Evolutionary conservation across 2,329 filamentous ascomycete species (phyloP).

Genomic region (Fonsecaea pugnacius): DNA sequence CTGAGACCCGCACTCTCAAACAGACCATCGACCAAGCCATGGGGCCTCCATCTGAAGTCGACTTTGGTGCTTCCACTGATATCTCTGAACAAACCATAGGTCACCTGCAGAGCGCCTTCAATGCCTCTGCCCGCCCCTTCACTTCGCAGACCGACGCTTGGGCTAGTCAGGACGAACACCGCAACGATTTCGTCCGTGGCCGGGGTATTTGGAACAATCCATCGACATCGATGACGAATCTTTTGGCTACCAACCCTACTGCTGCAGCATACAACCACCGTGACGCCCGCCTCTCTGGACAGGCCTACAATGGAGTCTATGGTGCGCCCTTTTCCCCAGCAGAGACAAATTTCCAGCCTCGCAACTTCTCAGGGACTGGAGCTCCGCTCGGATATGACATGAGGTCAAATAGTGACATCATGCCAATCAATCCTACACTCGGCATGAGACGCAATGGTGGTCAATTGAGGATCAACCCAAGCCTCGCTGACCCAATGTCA

Average conservation of each 20-base stretch:
- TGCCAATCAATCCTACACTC: conserved; percentile 24
- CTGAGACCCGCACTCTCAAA: conserved; percentile 63
- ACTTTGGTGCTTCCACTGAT: conserved; percentile 54
- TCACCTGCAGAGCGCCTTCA: conserved; percentile 58
- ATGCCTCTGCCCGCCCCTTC: conserved; percentile 53
- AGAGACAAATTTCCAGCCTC: conserved; percentile 29
- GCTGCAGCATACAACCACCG: conserved; percentile 25
- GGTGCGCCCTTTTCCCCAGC: conserved; percentile 30
- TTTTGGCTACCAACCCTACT: conserved; percentile 29
- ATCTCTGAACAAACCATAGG: conserved; percentile 57
- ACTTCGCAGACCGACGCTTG: conserved; percentile 49
- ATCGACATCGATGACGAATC: conserved; percentile 26
- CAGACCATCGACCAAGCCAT: conserved; percentile 65
- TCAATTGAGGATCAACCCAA: conserved; percentile 32
- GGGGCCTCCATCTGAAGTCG: conserved; percentile 58
- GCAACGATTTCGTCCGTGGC: conserved; percentile 48
- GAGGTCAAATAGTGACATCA: conserved; percentile 26
- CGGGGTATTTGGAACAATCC: conserved; percentile 42
- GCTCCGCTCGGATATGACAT: conserved; percentile 30
- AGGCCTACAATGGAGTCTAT: conserved; percentile 32
- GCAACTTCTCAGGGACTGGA: conserved; percentile 26
- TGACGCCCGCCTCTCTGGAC: conserved; percentile 31
- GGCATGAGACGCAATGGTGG: conserved; percentile 32
- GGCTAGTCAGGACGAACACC: conserved; percentile 50
- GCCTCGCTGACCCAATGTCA: conserved; percentile 27